phyloP scores from a whole-genome alignment of 2,329 filamentous ascomycete species.

The Pseudocercospora crystallina region DNA sequence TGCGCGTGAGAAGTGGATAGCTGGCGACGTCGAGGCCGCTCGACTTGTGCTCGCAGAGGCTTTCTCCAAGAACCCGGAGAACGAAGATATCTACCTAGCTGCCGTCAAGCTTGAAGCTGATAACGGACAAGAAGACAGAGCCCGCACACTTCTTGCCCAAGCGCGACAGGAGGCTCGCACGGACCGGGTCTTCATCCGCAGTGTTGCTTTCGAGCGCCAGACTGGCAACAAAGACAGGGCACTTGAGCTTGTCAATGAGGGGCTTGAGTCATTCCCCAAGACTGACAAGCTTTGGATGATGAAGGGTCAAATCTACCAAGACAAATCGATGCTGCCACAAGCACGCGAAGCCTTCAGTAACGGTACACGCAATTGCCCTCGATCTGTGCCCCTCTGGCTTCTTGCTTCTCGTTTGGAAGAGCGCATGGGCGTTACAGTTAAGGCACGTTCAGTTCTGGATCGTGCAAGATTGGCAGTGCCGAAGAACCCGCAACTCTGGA shows the following conservation, averaged over 20 bases:
- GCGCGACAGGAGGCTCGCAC: slow-evolving; percentile 88
- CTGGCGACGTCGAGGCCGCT: slow-evolving; percentile 82
- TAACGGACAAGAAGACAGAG: slow-evolving; percentile 77
- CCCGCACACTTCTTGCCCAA: slow-evolving; percentile 74
- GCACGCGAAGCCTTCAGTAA: slow-evolving; percentile 87
- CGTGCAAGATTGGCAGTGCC: slow-evolving; percentile 84
- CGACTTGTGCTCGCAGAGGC: slow-evolving; percentile 81
- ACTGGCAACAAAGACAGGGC: slow-evolving; percentile 76
- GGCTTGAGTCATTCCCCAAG: slow-evolving; percentile 79
- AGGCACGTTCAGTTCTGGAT: slow-evolving; percentile 91
- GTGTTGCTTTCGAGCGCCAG: slow-evolving; percentile 87
- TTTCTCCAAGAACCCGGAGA: slow-evolving; percentile 93
- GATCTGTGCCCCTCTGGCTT: slow-evolving; percentile 84
- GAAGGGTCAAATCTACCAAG: slow-evolving; percentile 96
- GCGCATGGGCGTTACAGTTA: slow-evolving; percentile 76
- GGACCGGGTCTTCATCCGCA: slow-evolving; percentile 96
- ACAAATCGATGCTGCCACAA: slow-evolving; percentile 73
- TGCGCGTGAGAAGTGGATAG: slow-evolving; percentile 90
- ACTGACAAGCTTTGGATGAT: slow-evolving; percentile 95
- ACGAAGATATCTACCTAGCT: slow-evolving; percentile 96
- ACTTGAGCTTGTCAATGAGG: slow-evolving; percentile 83
- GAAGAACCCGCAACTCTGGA: slow-evolving; percentile 82
- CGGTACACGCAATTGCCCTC: slow-evolving; percentile 82
- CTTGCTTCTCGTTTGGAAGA: slow-evolving; percentile 88
- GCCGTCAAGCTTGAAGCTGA: slow-evolving; percentile 96